Conservation (phyloP, 23 red algal genomes). For the Pyropia yezoensis region DNA sequence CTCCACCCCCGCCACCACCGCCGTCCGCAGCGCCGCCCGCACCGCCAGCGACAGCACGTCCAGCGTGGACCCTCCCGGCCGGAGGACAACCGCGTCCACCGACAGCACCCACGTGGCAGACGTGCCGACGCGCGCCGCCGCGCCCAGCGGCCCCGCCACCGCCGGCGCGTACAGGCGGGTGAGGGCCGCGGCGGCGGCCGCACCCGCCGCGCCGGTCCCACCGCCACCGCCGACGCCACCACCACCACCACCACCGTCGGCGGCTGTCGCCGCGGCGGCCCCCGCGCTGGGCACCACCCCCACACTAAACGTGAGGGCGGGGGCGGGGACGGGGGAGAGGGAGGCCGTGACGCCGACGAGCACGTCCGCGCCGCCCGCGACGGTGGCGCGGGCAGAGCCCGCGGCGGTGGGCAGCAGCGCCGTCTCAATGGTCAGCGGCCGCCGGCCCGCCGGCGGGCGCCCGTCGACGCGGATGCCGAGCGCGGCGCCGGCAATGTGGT, state of each 20-base stretch:
- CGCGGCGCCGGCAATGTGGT: slow-evolving; percentile 36
- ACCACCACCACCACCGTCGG: slow-evolving; percentile 42
- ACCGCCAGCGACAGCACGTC: slow-evolving; percentile 56
- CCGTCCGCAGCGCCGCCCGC: slow-evolving; percentile 43
- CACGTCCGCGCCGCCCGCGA: slow-evolving; percentile 66
- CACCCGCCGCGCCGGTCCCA: slow-evolving; percentile 8
- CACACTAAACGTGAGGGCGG: too few species aligned
- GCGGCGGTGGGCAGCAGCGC: slow-evolving; percentile 58
- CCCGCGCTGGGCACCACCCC: slow-evolving; percentile 5
- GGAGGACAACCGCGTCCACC: slow-evolving; percentile 62
- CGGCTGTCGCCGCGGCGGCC: slow-evolving; percentile 25
- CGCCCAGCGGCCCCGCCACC: not conserved
- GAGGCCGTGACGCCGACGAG: slow-evolving; percentile 68
- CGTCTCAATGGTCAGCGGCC: slow-evolving; percentile 53
- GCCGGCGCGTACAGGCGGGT: slow-evolving; percentile 23
- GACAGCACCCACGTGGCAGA: slow-evolving; percentile 55
- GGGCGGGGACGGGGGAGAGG: slow-evolving; percentile 4
- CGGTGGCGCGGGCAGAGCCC: slow-evolving; percentile 49
- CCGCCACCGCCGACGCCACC: slow-evolving; percentile 33
- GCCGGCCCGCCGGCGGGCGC: slow-evolving; percentile 33
- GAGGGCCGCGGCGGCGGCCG: slow-evolving; percentile 32
- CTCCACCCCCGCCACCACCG: slow-evolving; percentile 43
- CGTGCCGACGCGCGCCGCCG: slow-evolving; percentile 17
- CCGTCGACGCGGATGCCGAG: slow-evolving; percentile 63
- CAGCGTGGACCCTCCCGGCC: slow-evolving; percentile 41